phyloP scores from a whole-genome alignment of 2,329 filamentous ascomycete species.

The Aspergillus hiratsukae region DNA sequence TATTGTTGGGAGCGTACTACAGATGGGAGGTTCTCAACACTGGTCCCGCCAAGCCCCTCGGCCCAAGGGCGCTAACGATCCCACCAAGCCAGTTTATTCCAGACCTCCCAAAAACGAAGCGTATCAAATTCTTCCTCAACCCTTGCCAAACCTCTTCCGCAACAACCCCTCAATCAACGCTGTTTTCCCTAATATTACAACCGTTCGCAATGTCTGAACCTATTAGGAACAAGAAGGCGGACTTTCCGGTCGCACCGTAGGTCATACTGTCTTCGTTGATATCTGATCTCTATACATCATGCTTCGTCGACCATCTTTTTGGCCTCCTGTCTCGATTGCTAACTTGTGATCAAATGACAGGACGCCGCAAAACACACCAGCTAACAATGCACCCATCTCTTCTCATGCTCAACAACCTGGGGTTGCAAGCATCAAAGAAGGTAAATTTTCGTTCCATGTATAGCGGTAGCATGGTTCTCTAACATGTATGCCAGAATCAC shows the following conservation, averaged over 20 bases:
- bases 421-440: conserved; percentile 94
- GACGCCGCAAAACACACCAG: conserved; percentile 97
- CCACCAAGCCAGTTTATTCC: conserved; percentile 35
- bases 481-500: conserved; percentile 62
- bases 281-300: conserved; percentile 13
- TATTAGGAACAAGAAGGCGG: conserved; percentile 63
- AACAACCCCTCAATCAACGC: conserved; percentile 19
- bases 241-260: conserved; percentile 61
- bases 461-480: conserved; percentile 11
- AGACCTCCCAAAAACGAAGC: conserved; percentile 31
- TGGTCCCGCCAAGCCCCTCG: conserved; percentile 39
- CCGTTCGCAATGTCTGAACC: conserved; percentile 57
- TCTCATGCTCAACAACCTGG: conserved; percentile 95
- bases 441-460: conserved; percentile 50
- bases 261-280: conserved; percentile 30
- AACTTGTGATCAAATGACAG: conserved; percentile 49
- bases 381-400: conserved; percentile 92
- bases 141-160: conserved; percentile 21
- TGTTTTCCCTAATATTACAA: conserved; percentile 8
- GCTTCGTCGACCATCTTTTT: neutral
- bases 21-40: conserved; percentile 27
- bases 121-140: conserved; percentile 37
- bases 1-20: conserved; percentile 26
- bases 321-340: conserved; percentile 2
- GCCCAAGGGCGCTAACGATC: conserved; percentile 39